Percentiles rank a stretch among this genome's conserved stretches.
Evolutionary conservation across 2,329 filamentous ascomycete genomes (phyloP).

Genomic region (Knoxdaviesia capensis): DNA sequence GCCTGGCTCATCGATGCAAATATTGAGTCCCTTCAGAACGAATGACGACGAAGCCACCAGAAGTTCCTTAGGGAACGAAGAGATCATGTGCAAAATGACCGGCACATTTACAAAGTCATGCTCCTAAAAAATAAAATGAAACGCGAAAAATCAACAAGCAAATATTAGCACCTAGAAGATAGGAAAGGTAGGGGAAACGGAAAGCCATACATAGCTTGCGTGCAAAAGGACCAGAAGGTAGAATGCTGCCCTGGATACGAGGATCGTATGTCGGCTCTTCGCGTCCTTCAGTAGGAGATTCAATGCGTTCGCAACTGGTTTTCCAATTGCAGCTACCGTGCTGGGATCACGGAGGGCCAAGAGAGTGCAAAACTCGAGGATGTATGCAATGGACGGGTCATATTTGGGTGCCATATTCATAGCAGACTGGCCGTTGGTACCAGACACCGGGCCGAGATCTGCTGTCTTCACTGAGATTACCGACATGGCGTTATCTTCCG

Average conservation of each 20-base stretch:
- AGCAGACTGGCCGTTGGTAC: too few species aligned
- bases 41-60: constrained; percentile 58
- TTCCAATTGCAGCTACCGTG: constrained; percentile 54
- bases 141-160: background rate
- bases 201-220: constrained; percentile 55
- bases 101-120: constrained; percentile 83
- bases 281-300: constrained; percentile 67
- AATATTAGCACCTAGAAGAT: constrained; percentile 8
- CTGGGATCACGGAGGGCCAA: constrained; percentile 57
- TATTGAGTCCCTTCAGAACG: constrained; percentile 57
- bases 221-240: constrained; percentile 70
- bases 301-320: constrained; percentile 60
- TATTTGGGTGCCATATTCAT: constrained; percentile 41
- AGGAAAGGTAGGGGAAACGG: background rate
- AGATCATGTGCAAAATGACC: constrained; percentile 78
- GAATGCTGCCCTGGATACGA: constrained; percentile 65
- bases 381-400: constrained; percentile 70
- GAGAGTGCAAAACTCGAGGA: constrained; percentile 78
- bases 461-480: constrained; percentile 88
- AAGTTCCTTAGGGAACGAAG: constrained; percentile 60
- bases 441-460: constrained; percentile 12
- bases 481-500: constrained; percentile 56
- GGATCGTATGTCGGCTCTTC: constrained; percentile 59
- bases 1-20: constrained; percentile 60
- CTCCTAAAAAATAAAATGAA: constrained; percentile 29